These are phyloP conservation scores for Silene latifolia DNA, from an alignment of 148 eudicot species.

Conservation along the genomic window DNA sequence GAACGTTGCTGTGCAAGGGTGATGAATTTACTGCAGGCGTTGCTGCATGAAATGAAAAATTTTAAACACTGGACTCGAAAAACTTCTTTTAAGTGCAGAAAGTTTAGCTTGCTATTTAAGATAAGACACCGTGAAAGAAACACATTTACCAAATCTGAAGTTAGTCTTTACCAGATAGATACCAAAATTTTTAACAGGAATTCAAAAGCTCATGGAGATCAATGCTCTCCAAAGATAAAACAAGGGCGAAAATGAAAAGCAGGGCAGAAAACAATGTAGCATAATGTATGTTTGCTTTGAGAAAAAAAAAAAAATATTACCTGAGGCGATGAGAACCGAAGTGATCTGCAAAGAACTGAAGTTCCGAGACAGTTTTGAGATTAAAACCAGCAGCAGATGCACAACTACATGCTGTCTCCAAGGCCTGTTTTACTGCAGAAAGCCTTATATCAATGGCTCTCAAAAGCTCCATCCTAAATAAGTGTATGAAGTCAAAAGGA, in stretches of 20 bases:
- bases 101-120: too few relatives aligned
- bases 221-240: neutral
- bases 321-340: constrained; percentile 81
- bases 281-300: neutral
- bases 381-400: constrained; percentile 84
- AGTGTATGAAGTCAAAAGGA: neutral
- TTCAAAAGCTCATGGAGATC: too few relatives aligned
- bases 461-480: constrained; percentile 74
- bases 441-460: constrained; percentile 88
- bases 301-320: constrained; percentile 22
- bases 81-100: too few relatives aligned
- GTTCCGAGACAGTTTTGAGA: constrained; percentile 55
- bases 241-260: neutral
- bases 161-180: too few relatives aligned
- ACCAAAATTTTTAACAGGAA: too few relatives aligned
- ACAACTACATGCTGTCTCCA: constrained; percentile 52
- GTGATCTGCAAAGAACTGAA: constrained; percentile 79
- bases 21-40: constrained; percentile 75
- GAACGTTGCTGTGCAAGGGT: constrained; percentile 54
- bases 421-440: constrained; percentile 63
- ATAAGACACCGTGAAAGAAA: too few relatives aligned
- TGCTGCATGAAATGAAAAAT: constrained; percentile 48
- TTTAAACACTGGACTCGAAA: neutral
- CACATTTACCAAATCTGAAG: too few relatives aligned
- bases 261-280: neutral